Evolutionary conservation across 345 rosid genomes (phyloP).

Genomic region (Ceriops tagal): DNA sequence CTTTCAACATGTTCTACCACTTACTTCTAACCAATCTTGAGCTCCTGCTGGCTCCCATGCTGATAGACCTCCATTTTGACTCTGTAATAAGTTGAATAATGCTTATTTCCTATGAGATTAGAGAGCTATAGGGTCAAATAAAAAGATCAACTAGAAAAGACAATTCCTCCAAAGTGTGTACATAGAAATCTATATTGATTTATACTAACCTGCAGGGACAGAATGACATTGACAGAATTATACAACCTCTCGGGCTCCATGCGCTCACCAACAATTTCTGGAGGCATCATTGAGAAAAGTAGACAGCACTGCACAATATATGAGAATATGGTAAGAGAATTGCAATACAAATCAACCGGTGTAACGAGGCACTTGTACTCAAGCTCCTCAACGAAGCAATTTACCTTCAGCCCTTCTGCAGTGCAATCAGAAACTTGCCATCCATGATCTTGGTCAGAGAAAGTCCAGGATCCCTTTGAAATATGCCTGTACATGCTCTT

Average conservation of each 20-base stretch:
- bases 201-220: conserved; percentile 52
- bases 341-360: neutral
- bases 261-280: conserved; percentile 56
- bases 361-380: neutral
- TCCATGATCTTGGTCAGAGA: conserved; percentile 68
- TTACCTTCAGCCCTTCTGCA: conserved; percentile 58
- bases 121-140: no score
- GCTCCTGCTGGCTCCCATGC: conserved; percentile 52
- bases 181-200: neutral
- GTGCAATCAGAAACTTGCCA: conserved; percentile 70
- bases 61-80: conserved; percentile 43
- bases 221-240: conserved; percentile 54
- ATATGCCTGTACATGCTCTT: conserved; percentile 48
- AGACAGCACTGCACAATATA: conserved; percentile 51
- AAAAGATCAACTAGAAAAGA: neutral
- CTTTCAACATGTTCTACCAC: neutral
- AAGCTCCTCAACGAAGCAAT: neutral
- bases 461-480: conserved; percentile 64
- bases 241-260: conserved; percentile 47
- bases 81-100: neutral
- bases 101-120: no score
- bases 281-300: conserved; percentile 62
- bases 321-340: neutral
- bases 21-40: conserved; percentile 34
- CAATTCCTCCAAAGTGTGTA: neutral